Conservation (phyloP, 1,139 yeast genomes). For the Taphrina communis region DNA sequence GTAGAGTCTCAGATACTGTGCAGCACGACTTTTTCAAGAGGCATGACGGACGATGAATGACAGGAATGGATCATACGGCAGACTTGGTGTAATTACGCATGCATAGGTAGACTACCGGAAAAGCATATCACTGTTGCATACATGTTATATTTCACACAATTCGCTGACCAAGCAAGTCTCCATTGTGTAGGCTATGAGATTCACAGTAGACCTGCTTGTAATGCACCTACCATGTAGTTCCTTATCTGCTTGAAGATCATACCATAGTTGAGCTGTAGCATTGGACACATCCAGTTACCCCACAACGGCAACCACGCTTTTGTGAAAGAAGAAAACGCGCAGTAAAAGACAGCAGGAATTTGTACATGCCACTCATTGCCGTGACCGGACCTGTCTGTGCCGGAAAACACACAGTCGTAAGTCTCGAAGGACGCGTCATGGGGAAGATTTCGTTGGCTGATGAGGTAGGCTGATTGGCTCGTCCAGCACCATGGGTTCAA, state of each 20-base stretch:
- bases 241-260: too few relatives aligned
- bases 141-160: too few relatives aligned
- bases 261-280: too few relatives aligned
- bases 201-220: too few relatives aligned
- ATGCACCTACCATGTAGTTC: too few relatives aligned
- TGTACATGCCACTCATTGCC: constrained; percentile 31
- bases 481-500: neutral
- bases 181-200: too few relatives aligned
- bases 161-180: too few relatives aligned
- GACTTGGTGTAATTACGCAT: too few relatives aligned
- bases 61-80: too few relatives aligned
- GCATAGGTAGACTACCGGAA: too few relatives aligned
- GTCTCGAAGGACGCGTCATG: neutral
- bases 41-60: neutral
- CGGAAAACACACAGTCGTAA: constrained; percentile 25
- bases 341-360: neutral
- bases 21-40: neutral
- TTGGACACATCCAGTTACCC: neutral
- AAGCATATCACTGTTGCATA: too few relatives aligned
- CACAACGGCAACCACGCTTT: neutral
- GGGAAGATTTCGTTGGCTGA: too few relatives aligned
- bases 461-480: constrained; percentile 19
- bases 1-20: neutral
- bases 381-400: constrained; percentile 35
- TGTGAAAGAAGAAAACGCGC: neutral